Evolutionary conservation across 2,329 filamentous ascomycete species (phyloP), one percentile per base, ranked within the genome.

Genomic region (Paracoccidioides brasiliensis): DNA sequence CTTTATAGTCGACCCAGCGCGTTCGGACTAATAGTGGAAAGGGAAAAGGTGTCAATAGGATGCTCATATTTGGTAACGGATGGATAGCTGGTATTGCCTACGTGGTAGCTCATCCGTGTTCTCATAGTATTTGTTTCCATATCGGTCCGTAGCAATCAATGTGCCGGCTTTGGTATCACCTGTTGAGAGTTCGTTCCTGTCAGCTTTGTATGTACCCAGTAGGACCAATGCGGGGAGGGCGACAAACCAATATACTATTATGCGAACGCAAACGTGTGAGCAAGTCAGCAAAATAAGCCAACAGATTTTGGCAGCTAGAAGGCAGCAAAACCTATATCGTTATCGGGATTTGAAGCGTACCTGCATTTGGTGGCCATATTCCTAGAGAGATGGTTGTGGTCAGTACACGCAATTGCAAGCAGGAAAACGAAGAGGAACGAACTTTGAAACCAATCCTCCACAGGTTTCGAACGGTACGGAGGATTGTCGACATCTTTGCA

Each of bases 81-180:
- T 15, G 14, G n/a, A 10, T 53, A 30, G 42, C 59, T 42, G 56
- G 54, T 37, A 35, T 56, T 46, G 58, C 60, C 42, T 78, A 95
- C 88, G 78, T 57, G 93, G 93, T 58, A 98, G 80, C 73, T 98
- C 93, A 70, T 97, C 90, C 59, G 78, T 74, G 78, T 98, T 96
- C 80, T 98, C 93, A 72, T 82, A 98, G 80, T 80, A 98, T 77
- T 95, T 97, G 83, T 98, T 98, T 72, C 93, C 94, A 70, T 84
- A 94, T 72, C 84, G 82, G 77, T 98, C 93, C 67, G 76, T 81
- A 65, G 85, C 93, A 62, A 98, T 82, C 63, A 95, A 79, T 45
- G 81, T 83, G 67, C 93, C 94, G 68, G 86, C 84, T 78, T 98
- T 98, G 74, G 93, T 98, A 76, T 98, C 93, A 77, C 91, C 90